These are phyloP conservation scores for Eutrema japonicum DNA, from an alignment of 345 rosid species.

Conservation along the genomic window DNA sequence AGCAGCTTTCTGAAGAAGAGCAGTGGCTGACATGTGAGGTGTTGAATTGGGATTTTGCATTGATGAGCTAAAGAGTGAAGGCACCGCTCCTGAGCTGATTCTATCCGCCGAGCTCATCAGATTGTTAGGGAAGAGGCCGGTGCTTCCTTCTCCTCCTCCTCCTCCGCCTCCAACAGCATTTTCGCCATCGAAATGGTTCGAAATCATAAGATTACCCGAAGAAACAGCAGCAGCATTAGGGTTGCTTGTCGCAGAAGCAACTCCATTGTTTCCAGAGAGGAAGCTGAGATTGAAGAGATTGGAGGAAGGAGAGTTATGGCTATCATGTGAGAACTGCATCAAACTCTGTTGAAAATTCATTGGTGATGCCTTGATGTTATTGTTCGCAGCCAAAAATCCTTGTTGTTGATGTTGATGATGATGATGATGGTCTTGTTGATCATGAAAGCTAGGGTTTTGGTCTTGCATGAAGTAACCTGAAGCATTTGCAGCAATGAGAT, in stretches of 20 bases:
- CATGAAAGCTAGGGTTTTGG: constrained; percentile 53
- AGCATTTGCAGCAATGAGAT: constrained; percentile 54
- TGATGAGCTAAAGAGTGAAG: constrained; percentile 59
- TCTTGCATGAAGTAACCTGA: constrained; percentile 64
- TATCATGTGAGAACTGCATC: constrained; percentile 59
- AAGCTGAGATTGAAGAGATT: constrained; percentile 62
- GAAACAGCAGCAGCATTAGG: constrained; percentile 45
- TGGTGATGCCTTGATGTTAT: constrained; percentile 39
- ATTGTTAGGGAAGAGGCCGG: constrained; percentile 50
- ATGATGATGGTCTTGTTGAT: constrained; percentile 52
- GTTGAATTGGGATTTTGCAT: constrained; percentile 51
- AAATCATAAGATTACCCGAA: constrained; percentile 44
- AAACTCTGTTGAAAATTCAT: constrained; percentile 51
- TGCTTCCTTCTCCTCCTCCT: constrained; percentile 45
- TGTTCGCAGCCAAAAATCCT: constrained; percentile 45
- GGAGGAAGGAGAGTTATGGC: constrained; percentile 39
- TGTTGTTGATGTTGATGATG: constrained; percentile 39
- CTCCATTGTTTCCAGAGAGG: constrained; percentile 51
- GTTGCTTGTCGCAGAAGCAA: constrained; percentile 40
- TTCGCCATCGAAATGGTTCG: constrained; percentile 52
- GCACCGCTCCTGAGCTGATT: constrained; percentile 51
- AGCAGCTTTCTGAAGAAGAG: constrained; percentile 81
- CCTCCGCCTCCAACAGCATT: constrained; percentile 33
- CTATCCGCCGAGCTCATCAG: constrained; percentile 48
- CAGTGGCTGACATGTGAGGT: constrained; percentile 79